Conservation (phyloP, 805 yeast species). For the Sungouiella blattae region DNA sequence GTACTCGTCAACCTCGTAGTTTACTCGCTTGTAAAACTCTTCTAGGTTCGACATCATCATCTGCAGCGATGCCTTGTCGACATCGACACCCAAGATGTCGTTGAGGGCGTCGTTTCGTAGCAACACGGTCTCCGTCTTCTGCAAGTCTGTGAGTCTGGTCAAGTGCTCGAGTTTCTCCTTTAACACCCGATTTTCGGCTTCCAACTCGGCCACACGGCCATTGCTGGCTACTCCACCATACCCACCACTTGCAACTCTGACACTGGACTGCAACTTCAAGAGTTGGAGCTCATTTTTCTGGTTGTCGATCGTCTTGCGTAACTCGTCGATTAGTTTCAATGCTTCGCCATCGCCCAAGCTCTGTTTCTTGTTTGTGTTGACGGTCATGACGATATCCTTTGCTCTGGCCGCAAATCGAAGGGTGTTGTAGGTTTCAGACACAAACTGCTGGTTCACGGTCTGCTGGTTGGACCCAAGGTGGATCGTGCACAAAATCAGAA, state of each 20-base stretch:
- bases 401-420: conserved; percentile 92
- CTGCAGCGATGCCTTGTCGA: conserved; percentile 34
- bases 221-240: no score
- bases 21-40: conserved; percentile 44
- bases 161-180: conserved; percentile 68
- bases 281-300: conserved; percentile 52
- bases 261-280: conserved; percentile 20
- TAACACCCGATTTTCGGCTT: conserved; percentile 62
- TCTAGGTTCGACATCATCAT: conserved; percentile 45
- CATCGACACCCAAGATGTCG: conserved; percentile 48
- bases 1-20: conserved; percentile 54
- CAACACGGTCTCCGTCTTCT: conserved; percentile 52
- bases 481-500: conserved; percentile 83
- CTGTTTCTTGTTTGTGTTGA: conserved; percentile 46
- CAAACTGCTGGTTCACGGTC: conserved; percentile 35
- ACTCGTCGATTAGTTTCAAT: conserved; percentile 47
- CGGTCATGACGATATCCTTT: conserved; percentile 73
- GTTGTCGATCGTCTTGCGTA: conserved; percentile 57
- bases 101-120: conserved; percentile 59
- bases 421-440: conserved; percentile 83
- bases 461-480: conserved; percentile 48
- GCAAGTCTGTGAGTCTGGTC: conserved; percentile 60
- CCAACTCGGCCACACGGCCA: conserved; percentile 23
- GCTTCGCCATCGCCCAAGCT: conserved; percentile 39
- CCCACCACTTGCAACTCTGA: neutral